Conservation (phyloP, 2,329 filamentous ascomycete species). For the Peltaster fructicola region DNA sequence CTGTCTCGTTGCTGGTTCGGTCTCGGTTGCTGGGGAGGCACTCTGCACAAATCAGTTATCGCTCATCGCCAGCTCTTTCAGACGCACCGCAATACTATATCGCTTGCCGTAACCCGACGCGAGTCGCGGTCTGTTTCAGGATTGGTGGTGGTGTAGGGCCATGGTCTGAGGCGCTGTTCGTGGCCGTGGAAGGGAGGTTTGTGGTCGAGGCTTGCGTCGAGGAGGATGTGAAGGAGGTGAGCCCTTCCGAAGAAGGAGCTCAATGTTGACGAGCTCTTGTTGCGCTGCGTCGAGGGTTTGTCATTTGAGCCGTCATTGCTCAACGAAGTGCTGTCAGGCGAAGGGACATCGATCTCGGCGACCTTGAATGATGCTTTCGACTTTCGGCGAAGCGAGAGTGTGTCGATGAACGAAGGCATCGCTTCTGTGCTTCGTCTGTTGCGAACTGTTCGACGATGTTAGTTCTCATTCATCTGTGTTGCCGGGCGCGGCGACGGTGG, state of each 20-base stretch:
- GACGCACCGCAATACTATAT: constrained; percentile 35
- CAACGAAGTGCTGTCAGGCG: constrained; percentile 19
- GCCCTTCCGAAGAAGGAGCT: constrained; percentile 46
- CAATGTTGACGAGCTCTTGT: constrained; percentile 43
- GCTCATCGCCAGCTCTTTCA: neutral
- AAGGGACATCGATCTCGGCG: constrained; percentile 30
- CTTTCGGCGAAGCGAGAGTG: constrained; percentile 46
- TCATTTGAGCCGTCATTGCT: constrained; percentile 11
- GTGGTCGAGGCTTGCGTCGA: constrained; percentile 42
- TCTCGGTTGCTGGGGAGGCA: too few species aligned
- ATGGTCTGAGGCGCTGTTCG: too few species aligned
- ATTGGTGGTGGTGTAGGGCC: constrained; percentile 23
- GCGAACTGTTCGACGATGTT: too few species aligned
- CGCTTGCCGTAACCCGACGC: constrained; percentile 29
- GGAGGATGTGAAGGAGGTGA: constrained; percentile 57
- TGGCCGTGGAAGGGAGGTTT: constrained; percentile 41
- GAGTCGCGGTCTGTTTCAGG: constrained; percentile 12
- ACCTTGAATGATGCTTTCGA: constrained; percentile 59
- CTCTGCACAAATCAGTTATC: constrained; percentile 2
- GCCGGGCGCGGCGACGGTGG: too few species aligned
- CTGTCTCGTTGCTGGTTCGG: constrained; percentile 15
- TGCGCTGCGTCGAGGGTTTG: constrained; percentile 27
- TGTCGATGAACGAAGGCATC: constrained; percentile 50
- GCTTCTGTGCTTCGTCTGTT: constrained; percentile 2
- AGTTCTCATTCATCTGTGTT: too few species aligned